Base-by-base conservation (phyloP, 148 eudicot genomes). In the Hydrangea macrophylla region DNA sequence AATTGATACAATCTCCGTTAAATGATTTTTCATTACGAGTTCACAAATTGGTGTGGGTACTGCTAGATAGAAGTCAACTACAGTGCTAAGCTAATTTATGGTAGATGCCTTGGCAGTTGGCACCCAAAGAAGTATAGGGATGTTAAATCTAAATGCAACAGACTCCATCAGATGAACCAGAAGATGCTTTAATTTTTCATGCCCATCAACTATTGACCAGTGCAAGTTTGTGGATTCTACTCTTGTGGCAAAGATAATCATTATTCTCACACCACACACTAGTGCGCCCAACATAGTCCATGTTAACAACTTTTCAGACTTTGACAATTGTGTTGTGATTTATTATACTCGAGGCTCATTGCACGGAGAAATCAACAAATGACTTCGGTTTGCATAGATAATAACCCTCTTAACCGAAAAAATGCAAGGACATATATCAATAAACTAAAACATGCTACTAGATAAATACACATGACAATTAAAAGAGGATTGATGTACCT, bases 401-500 rank as follows among this genome's bases (percentile, higher is more conserved):
- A 25, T 65, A 23, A 31, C n/a, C 15, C 26, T 22, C 25, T 20
- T 33, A 33, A 2, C 13, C 27, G 22, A 17, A 68, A 39, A 57
- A 68, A 24, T 27, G 24, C 12, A 39, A 37, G 62, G 36, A 39
- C 54, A 11, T 9, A 25, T n/a, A 26, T 56, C 17, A 35, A n/a
- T 1, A 30, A 2, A 48, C 48, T 18, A 45, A 48, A 11, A 7
- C 3, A 18, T 3, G 20, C n/a, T n/a, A 36, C 64, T 60, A 35
- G 36, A 32, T 60, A 37, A 51, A 51, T 17, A 1, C 35, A 54
- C 45, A 25, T 13, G 6, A 65, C 23, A 64, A 45, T 44, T 3
- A 53, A 23, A 61, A 33, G 31, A 58, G 11, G 40, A 57, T 48
- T 51, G 60, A 70, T 55, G 55, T 81, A 93, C 98, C 96, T 88